Base-by-base conservation (phyloP, 2,329 filamentous ascomycete genomes). In the Penicillium sumatraense region DNA sequence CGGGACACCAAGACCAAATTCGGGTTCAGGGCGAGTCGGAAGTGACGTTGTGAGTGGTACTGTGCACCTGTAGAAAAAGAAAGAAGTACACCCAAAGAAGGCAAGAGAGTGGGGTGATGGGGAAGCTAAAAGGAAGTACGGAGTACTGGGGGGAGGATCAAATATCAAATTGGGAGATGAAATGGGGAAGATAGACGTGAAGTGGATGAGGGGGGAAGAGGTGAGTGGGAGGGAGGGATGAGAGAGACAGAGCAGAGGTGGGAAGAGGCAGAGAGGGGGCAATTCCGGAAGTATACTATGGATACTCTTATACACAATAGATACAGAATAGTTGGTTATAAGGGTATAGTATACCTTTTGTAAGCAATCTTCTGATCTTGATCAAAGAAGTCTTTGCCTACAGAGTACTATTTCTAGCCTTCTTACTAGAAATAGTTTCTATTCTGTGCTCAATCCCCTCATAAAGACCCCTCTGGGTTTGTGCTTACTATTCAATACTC, bases 1-100 rank as follows among this genome's bases (percentile, higher is more conserved):
- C 57, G 57, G 57, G 53, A 49, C 56, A 51, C 49, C 55, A 60
- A 54, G 57, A 56, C 54, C 61, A 62, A 61, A 58, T 53, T 60
- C 36, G 54, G 57, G 50, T 56, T 58, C 52, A 57, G 53, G 54
- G 57, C 42, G 21, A 46, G 42, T 47, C 31, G 29, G 35, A 56
- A 38, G 57, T 57, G 55, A 60, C 55, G 53, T 58, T 55, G 41
- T 46, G 42, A 16, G 42, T 46, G 42, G 26, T 46, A 44, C 40
- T 49, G 48, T 45, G 23, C 29, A 49, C 49, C 54, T 54, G 31
- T n/a, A 51, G 53, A 57, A 56, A 56, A 49, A 45, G 44, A 33
- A 27, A 47, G 50, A 55, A 56, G n/a, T n/a, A n/a, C n/a, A n/a
- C n/a, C n/a, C n/a, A n/a, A n/a, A n/a, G n/a, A n/a, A n/a, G 27